Evolutionary conservation across 2,329 filamentous ascomycete species (phyloP), one percentile per base, ranked within the genome.

Genomic region (Phaeosphaeriaceae sp.): DNA sequence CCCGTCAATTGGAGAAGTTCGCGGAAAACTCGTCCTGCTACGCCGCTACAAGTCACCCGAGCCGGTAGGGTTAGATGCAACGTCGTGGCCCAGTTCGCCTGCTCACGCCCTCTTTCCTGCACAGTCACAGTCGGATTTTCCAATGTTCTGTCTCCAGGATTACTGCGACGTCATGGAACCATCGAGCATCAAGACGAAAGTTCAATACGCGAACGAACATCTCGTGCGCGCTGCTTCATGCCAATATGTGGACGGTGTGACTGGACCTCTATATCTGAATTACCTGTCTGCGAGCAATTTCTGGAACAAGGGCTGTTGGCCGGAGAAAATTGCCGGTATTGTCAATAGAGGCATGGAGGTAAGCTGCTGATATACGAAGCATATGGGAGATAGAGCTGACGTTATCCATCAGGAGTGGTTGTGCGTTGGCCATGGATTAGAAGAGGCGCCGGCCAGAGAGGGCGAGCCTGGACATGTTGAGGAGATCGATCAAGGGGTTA

Each of bases 261-360:
- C 74, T 40, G 79, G 76, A 17, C 92, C 92, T 0, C 85, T 97
- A 66, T 96, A 91, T 70, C 81, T 98, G 77, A 99, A 98, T 78
- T 98, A 97, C 75, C 78, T 97, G 61, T 92, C 86, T 66, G 95
- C 90, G 0, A 94, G 90, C 76, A 97, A 97, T 80, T 98, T 98
- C 81, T 98, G 94, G 88, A 93, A 92, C 65, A 83, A 89, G 1
- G 88, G 87, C 54, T 97, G 93, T 78, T 99, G 95, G 95, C 95
- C 95, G 0, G 93, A 97, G 77, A 89, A 87, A 71, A 92, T 99
- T 75, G 94, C 95, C 1, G 89, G 88, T 20, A 92, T 91, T 80
- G 84, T 97, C 49, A 98, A 98, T 80, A 91, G 93, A 19, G 88
- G 89, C 1, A 85, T 84, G n/a, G 81, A 85, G 25, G 25, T 27